Base-by-base conservation (phyloP, 2,329 filamentous ascomycete genomes). In the Cladophialophora exuberans region DNA sequence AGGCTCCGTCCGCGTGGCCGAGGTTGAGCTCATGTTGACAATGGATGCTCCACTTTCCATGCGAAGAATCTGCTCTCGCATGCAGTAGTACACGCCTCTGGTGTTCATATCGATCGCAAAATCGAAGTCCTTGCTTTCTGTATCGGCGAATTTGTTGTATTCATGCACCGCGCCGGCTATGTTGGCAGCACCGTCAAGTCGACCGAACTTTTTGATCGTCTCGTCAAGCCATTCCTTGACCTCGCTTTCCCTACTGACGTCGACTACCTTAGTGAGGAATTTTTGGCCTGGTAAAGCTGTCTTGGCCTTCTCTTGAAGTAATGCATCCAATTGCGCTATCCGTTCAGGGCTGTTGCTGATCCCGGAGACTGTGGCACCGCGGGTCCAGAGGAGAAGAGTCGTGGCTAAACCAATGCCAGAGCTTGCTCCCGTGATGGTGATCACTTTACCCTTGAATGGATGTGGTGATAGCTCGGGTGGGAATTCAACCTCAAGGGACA, bases 371-470 rank as follows among this genome's bases (percentile, higher is more conserved):
- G 57, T 68, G 2, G 77, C 78, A 20, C 78, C 79, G 17, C 70
- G 69, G 1, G 66, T 62, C 53, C 74, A 72, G 2, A 81, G 71
- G 9, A 76, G 70, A 20, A 72, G 68, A 7, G 78, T 74, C 5
- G 77, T 76, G 10, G 73, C 74, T 10, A 78, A 71, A n/a, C 78
- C 79, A 46, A 82, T 81, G 17, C 79, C 79, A 7, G 71, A 72
- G 3, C 74, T 74, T 33, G 50, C 56, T 45, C 56, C 56, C 6
- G 52, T 59, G 26, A 59, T 43, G 6, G 47, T 15, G n/a, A 51
- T 51, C 25, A 51, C 47, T 38, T 48, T 48, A 6, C 45, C 45
- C 15, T n/a, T 30, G 23, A 48, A 48, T n/a, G 45, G 45, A 17
- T 17, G 6, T 6, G 45, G 10, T 4, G 35, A 38, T 10, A 38